These are phyloP conservation scores for Gossypium davidsonii DNA, from an alignment of 441 rosid genomes.

Conservation along the genomic window DNA sequence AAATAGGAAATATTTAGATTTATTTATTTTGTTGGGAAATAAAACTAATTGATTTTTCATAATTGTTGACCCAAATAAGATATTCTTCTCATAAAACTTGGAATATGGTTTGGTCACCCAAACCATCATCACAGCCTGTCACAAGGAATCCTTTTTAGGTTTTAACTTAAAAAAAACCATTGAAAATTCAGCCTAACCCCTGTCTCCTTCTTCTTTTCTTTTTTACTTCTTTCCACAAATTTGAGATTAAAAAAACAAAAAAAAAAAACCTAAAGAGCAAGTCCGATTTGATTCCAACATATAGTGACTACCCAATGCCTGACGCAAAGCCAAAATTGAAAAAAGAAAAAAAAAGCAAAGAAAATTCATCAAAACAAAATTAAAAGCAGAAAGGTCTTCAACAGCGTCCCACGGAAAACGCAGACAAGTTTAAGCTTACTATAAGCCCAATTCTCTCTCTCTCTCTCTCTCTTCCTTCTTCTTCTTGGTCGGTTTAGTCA, in stretches of 20 bases:
- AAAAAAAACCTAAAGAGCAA: neutral
- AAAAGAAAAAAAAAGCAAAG: neutral
- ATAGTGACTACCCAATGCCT: neutral
- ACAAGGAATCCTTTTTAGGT: neutral
- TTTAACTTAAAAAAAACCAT: neutral
- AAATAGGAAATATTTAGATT: neutral
- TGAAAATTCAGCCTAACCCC: neutral
- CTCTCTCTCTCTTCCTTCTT: neutral
- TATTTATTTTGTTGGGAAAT: neutral
- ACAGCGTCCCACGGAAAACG: neutral
- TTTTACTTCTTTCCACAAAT: neutral
- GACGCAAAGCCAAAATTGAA: neutral
- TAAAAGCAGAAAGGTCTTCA: neutral
- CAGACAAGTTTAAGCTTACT: neutral
- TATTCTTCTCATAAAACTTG: neutral
- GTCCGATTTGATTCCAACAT: neutral
- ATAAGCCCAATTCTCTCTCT: neutral
- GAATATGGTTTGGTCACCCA: neutral
- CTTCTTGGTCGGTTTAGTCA: neutral
- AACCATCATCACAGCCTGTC: slow-evolving; percentile 10
- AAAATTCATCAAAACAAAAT: too few relatives aligned
- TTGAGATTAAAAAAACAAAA: neutral
- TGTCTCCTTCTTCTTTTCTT: neutral
- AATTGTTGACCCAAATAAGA: neutral
- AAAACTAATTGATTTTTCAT: too few relatives aligned